phyloP scores from a whole-genome alignment of 2,329 filamentous ascomycete species.

The Beauveria medogensis region DNA sequence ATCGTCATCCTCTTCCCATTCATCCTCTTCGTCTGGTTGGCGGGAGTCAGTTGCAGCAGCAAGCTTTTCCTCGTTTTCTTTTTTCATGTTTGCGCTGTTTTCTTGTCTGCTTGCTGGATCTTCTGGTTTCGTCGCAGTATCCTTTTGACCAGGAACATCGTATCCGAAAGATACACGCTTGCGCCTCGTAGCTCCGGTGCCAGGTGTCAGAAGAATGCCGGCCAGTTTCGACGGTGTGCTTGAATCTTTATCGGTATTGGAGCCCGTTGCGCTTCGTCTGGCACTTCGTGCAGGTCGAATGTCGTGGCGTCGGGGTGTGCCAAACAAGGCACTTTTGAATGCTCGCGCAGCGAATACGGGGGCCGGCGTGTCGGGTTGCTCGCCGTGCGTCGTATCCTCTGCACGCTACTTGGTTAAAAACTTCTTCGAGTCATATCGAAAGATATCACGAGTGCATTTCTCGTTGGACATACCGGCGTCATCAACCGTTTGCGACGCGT shows the following conservation, averaged over 20 bases:
- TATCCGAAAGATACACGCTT: slow-evolving; percentile 60
- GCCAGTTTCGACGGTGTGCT: slow-evolving; percentile 42
- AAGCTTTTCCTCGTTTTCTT: background rate
- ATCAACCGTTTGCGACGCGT: slow-evolving; percentile 26
- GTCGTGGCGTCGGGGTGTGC: slow-evolving; percentile 40
- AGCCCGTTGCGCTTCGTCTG: slow-evolving; percentile 18
- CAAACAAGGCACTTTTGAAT: slow-evolving; percentile 56
- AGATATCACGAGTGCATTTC: background rate
- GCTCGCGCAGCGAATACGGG: slow-evolving; percentile 60
- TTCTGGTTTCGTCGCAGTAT: slow-evolving; percentile 21
- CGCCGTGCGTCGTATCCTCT: slow-evolving; percentile 39
- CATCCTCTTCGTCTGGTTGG: slow-evolving; percentile 27
- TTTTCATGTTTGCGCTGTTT: background rate
- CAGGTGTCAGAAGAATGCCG: slow-evolving; percentile 57
- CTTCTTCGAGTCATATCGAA: background rate
- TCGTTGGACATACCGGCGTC: slow-evolving; percentile 22
- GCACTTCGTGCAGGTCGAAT: slow-evolving; percentile 20
- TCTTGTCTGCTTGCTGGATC: slow-evolving; percentile 26
- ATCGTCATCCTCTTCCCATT: slow-evolving; percentile 46
- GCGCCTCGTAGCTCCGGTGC: slow-evolving; percentile 49
- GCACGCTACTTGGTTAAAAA: background rate
- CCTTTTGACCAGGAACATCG: slow-evolving; percentile 38
- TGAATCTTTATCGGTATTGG: slow-evolving; percentile 20
- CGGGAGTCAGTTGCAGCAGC: background rate
- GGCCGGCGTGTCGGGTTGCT: slow-evolving; percentile 56